Evolutionary conservation across 257 asterid genomes (phyloP).

Genomic region (Euphrasia confusa): DNA sequence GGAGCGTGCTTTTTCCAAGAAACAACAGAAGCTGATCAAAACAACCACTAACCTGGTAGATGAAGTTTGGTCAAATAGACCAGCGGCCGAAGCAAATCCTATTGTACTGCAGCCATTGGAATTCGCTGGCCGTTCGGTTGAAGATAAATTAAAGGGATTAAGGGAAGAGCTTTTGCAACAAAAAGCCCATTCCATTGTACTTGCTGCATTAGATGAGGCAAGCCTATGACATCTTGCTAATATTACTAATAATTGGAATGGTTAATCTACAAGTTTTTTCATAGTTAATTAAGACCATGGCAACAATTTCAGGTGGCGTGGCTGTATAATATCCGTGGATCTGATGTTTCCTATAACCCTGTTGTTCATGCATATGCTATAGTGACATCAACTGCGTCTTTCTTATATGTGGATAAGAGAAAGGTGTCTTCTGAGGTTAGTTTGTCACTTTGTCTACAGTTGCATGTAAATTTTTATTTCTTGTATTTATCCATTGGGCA

Average conservation of each 20-base stretch:
- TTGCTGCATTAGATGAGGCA: constrained; percentile 87
- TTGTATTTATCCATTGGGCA: constrained; percentile 18
- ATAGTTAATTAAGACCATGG: constrained; percentile 16
- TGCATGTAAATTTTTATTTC: background rate
- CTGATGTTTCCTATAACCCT: constrained; percentile 79
- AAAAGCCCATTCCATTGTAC: constrained; percentile 62
- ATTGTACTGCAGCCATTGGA: constrained; percentile 63
- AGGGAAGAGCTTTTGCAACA: constrained; percentile 70
- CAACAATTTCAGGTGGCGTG: constrained; percentile 69
- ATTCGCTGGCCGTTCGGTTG: constrained; percentile 75
- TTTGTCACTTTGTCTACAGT: constrained; percentile 18
- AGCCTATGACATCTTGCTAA: constrained; percentile 18
- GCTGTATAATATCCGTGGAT: constrained; percentile 88
- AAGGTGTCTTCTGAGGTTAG: constrained; percentile 83
- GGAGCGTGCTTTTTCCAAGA: constrained; percentile 68
- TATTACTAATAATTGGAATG: constrained; percentile 9
- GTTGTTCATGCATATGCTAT: constrained; percentile 91
- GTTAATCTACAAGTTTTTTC: constrained; percentile 7
- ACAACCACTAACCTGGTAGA: constrained; percentile 77
- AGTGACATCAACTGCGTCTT: constrained; percentile 68
- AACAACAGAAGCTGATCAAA: constrained; percentile 68
- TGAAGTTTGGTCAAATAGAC: constrained; percentile 83
- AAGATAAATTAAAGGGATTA: constrained; percentile 72
- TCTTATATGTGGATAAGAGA: constrained; percentile 75
- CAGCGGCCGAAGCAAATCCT: constrained; percentile 64